A percentile compares a stretch with the other conserved stretches of the same genome.
Evolutionary conservation across 2,329 filamentous ascomycete genomes (phyloP).

Genomic region (Colletotrichum musicola): DNA sequence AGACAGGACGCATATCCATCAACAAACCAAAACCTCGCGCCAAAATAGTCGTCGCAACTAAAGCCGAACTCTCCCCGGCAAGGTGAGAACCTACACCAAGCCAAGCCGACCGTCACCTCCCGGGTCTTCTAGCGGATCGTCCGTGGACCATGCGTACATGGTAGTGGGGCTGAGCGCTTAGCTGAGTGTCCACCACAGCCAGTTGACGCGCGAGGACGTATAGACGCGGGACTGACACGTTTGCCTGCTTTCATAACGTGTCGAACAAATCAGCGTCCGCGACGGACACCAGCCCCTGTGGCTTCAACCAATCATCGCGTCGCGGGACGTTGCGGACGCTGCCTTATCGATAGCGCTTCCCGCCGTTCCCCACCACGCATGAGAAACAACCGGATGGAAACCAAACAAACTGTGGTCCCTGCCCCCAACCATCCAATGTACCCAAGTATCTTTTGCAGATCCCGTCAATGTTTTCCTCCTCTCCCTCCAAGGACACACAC

Average conservation of each 20-base stretch:
- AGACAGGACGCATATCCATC: not conserved
- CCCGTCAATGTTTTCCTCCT: not conserved
- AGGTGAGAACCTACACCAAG: too few species aligned
- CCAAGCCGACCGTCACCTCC: too few species aligned
- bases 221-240: not conserved
- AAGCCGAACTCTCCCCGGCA: not conserved
- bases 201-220: constrained; percentile 8
- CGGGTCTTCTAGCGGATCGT: not conserved
- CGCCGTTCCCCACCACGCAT: constrained; percentile 5
- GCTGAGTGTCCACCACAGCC: constrained; percentile 4
- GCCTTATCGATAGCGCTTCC: constrained; percentile 37
- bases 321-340: not conserved
- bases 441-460: constrained; percentile 13
- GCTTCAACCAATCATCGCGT: not conserved
- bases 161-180: not conserved
- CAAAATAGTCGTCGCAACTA: not conserved
- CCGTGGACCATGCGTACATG: not conserved
- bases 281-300: not conserved
- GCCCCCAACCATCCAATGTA: too few species aligned
- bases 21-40: not conserved
- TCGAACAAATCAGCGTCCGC: not conserved
- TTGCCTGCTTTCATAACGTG: not conserved
- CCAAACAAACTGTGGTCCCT: not conserved
- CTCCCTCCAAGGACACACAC: not conserved
- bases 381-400: not conserved